Conservation (phyloP, 306 rosid genomes). For the Inga laurina region DNA sequence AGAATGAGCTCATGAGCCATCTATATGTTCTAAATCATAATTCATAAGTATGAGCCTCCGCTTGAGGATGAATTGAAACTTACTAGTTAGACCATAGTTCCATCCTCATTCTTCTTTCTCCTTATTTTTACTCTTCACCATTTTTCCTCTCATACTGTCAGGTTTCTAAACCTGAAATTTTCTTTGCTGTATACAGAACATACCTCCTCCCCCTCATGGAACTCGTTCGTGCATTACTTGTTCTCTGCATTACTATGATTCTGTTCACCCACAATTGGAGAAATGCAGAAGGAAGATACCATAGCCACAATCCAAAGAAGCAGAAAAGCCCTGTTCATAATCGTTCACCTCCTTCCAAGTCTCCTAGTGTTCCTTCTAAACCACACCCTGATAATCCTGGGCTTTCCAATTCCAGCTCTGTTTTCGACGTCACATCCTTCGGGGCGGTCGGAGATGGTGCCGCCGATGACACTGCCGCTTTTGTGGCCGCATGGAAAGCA, state of each 20-base stretch:
- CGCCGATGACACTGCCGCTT: conserved; percentile 83
- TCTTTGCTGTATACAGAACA: conserved; percentile 26
- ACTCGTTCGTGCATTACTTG: conserved; percentile 28
- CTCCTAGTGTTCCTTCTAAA: conserved; percentile 55
- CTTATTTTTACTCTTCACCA: background rate
- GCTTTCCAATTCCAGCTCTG: conserved; percentile 30
- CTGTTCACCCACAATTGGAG: conserved; percentile 32
- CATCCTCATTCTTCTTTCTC: conserved; percentile 21
- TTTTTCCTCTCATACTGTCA: background rate
- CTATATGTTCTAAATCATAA: conserved; percentile 21
- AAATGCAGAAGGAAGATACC: conserved; percentile 70
- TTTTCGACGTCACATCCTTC: conserved; percentile 65
- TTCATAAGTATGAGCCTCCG: conserved; percentile 43
- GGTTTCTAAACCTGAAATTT: conserved; percentile 16
- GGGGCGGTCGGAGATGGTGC: conserved; percentile 93
- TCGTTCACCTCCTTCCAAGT: conserved; percentile 20
- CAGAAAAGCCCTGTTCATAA: conserved; percentile 25
- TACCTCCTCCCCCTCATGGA: conserved; percentile 43
- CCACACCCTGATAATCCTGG: conserved; percentile 62
- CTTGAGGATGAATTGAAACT: conserved; percentile 28
- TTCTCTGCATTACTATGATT: conserved; percentile 39
- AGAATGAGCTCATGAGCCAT: background rate
- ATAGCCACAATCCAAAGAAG: background rate
- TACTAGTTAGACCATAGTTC: conserved; percentile 2
- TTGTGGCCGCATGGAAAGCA: conserved; percentile 86